Evolutionary conservation across 768 basidiomycete species (phyloP), one percentile per base, ranked within the genome.

Genomic region (Xanthoconium purpureum): DNA sequence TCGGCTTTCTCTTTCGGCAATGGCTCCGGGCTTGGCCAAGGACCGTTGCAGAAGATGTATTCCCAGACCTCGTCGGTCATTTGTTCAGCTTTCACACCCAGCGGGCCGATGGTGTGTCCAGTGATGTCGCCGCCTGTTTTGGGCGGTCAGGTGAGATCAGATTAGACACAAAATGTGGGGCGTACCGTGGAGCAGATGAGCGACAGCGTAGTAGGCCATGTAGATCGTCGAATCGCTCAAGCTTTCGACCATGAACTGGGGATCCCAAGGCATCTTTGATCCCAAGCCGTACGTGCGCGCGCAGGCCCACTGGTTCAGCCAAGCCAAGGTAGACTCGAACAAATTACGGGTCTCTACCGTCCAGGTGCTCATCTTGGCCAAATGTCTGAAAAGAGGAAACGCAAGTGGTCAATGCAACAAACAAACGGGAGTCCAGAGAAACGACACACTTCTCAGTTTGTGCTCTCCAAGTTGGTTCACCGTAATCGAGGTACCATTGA

Each of bases 21-120:
- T 6, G 88, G 80, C 0, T 88, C 76, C 17, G 79, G 69, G 13
- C 77, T 72, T n/a, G 89, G 90, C 83, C 82, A 91, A 20, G 89
- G 81, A 1, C 88, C 90, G 47, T 85, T 73, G 67, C 84, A 82
- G 72, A 94, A 88, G 60, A 99, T 74, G 74, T 97, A 96, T 60
- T 98, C 95, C 94, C 95, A 99, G 48, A 94, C 82, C 70, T 94
- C 96, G 73, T 98, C 96, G 0, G 94, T 98, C 91, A 99, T 88
- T 66, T 98, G 91, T 35, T 93, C 90, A 15, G 93, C 76, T 0
- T 83, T 87, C 67, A 99, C 86, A 53, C 89, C 91, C 52, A 98
- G 76, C 17, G 89, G 85, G 5, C 97, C 96, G 20, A 84, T 81
- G 50, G 80, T 80, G 59, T 78, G 81, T 24, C 97, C 97, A 47